Conservation (phyloP, 2,329 filamentous ascomycete genomes). For the Penicillium sp. region DNA sequence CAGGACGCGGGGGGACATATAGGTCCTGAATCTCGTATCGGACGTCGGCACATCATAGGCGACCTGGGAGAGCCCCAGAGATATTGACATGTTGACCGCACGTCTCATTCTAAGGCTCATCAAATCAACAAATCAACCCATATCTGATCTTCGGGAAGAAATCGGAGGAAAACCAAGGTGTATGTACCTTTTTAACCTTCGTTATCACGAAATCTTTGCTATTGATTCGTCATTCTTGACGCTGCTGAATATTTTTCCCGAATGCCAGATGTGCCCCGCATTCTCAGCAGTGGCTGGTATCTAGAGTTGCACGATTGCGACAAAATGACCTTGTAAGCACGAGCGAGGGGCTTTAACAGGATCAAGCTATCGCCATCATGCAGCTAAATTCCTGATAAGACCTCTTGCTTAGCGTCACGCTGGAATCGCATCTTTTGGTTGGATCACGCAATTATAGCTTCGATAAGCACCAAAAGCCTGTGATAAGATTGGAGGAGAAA, state of each 20-base stretch:
- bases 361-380: background rate
- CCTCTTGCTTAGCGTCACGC: background rate
- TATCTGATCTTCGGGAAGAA: background rate
- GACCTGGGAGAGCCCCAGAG: no score
- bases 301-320: background rate
- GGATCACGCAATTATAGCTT: background rate
- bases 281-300: background rate
- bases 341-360: background rate
- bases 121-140: background rate
- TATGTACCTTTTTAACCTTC: background rate
- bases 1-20: no score
- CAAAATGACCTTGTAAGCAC: background rate
- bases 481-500: background rate
- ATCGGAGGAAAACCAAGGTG: background rate
- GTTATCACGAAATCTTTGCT: background rate
- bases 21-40: no score
- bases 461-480: background rate
- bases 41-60: no score
- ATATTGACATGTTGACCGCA: no score
- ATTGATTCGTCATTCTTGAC: background rate
- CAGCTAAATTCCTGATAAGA: background rate
- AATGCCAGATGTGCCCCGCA: background rate
- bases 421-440: background rate
- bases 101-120: no score
- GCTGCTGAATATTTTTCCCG: background rate